phyloP scores from a whole-genome alignment of 2,329 filamentous ascomycete genomes.

The Lizonia empirigonia region DNA sequence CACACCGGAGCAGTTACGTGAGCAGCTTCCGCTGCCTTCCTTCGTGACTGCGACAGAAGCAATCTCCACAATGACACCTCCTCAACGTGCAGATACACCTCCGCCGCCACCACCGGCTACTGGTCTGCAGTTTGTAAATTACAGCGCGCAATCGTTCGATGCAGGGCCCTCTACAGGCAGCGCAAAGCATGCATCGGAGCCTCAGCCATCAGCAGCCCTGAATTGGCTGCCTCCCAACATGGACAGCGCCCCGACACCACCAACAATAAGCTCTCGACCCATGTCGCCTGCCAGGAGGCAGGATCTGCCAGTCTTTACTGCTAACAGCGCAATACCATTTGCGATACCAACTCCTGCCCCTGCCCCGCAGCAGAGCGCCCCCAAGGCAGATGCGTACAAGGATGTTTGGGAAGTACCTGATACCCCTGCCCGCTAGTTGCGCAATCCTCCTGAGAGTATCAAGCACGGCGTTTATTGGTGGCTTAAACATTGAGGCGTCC shows the following conservation, averaged over 20 bases:
- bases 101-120: constrained; percentile 44
- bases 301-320: constrained; percentile 57
- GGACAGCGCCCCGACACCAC: constrained; percentile 15
- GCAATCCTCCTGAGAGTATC: constrained; percentile 1
- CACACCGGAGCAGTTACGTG: constrained; percentile 43
- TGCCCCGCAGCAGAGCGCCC: background rate
- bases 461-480: constrained; percentile 11
- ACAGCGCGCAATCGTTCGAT: constrained; percentile 31
- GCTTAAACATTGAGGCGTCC: constrained; percentile 4
- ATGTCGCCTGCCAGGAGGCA: constrained; percentile 44
- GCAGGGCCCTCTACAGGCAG: constrained; percentile 1
- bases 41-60: constrained; percentile 35
- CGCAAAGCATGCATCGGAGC: constrained; percentile 6
- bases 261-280: constrained; percentile 16
- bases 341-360: constrained; percentile 18
- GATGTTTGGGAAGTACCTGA: constrained; percentile 56
- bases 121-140: constrained; percentile 44
- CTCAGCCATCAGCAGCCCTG: constrained; percentile 26
- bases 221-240: constrained; percentile 44
- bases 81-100: constrained; percentile 46
- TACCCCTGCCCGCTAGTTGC: constrained; percentile 42
- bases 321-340: constrained; percentile 47
- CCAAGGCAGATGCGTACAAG: constrained; percentile 12
- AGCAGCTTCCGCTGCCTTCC: constrained; percentile 43
- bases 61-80: constrained; percentile 29